Evolutionary conservation across 1,284 basidiomycete species (phyloP).

Genomic region (Cutaneotrichosporon mucoides): DNA sequence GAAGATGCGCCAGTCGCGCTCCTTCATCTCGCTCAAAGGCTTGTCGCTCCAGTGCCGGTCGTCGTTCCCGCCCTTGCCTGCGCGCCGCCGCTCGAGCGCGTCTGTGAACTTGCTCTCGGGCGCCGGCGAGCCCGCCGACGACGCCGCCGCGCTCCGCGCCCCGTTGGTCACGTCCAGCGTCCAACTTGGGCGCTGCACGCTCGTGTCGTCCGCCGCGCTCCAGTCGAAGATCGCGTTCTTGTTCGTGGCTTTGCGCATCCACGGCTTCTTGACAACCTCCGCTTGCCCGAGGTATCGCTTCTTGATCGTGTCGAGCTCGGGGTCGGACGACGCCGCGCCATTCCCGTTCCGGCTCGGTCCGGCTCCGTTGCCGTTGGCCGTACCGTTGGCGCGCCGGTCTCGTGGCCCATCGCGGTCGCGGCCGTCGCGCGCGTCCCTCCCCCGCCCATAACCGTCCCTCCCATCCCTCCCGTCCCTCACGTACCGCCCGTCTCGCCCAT

Average conservation of each 20-base stretch:
- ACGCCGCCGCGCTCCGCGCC: neutral
- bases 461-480: slow-evolving; percentile 8
- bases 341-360: slow-evolving; percentile 5
- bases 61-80: slow-evolving; percentile 75
- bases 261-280: slow-evolving; percentile 78
- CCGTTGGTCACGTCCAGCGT: neutral
- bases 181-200: slow-evolving; percentile 45
- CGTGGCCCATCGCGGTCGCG: slow-evolving; percentile 15
- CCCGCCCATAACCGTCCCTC: neutral
- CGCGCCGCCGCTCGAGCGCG: slow-evolving; percentile 70
- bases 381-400: slow-evolving; percentile 3
- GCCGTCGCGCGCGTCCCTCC: neutral
- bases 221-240: slow-evolving; percentile 99
- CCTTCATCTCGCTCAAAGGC: slow-evolving; percentile 86
- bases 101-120: slow-evolving; percentile 53
- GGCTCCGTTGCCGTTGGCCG: neutral
- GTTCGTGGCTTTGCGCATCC: slow-evolving; percentile 80
- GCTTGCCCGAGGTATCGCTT: slow-evolving; percentile 74
- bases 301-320: slow-evolving; percentile 70
- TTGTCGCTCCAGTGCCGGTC: slow-evolving; percentile 99
- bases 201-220: slow-evolving; percentile 90
- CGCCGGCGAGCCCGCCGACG: slow-evolving; percentile 10
- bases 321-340: slow-evolving; percentile 50
- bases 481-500: slow-evolving; percentile 1
- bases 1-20: slow-evolving; percentile 98